These are phyloP conservation scores for Lineolata rhizophorae DNA, from an alignment of 495 filamentous ascomycete species.

Conservation along the genomic window DNA sequence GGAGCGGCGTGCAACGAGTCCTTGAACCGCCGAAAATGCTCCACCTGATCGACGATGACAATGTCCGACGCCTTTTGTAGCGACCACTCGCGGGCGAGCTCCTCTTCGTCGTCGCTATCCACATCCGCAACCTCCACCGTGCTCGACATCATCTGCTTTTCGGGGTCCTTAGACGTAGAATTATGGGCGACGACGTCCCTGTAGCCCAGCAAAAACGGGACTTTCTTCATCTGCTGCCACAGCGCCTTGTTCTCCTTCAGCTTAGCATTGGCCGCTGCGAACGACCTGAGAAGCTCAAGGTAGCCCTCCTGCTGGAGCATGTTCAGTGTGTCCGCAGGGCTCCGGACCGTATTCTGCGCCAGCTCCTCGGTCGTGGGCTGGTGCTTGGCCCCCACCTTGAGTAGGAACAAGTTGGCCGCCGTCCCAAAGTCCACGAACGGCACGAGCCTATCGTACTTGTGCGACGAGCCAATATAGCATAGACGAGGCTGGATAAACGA, in stretches of 20 bases:
- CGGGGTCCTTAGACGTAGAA: constrained; percentile 4
- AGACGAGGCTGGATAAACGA: constrained; percentile 37
- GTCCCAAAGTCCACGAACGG: constrained; percentile 88
- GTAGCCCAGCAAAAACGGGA: constrained; percentile 58
- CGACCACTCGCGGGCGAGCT: constrained; percentile 52
- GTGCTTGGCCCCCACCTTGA: constrained; percentile 67
- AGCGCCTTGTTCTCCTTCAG: constrained; percentile 64
- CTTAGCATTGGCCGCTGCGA: constrained; percentile 43
- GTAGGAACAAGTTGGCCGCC: constrained; percentile 70
- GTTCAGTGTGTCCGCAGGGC: constrained; percentile 59
- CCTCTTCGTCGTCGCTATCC: constrained; percentile 40
- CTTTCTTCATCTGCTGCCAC: constrained; percentile 48
- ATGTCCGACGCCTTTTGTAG: constrained; percentile 47
- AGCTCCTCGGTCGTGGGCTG: constrained; percentile 77
- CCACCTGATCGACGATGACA: constrained; percentile 70
- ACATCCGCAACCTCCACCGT: constrained; percentile 22
- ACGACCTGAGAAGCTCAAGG: constrained; percentile 49
- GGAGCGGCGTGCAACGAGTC: constrained; percentile 61
- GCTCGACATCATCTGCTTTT: constrained; percentile 11
- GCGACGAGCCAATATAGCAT: constrained; percentile 43
- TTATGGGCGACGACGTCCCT: constrained; percentile 25
- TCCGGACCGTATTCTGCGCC: constrained; percentile 49
- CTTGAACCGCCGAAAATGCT: constrained; percentile 66
- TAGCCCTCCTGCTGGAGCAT: constrained; percentile 69
- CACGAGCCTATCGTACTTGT: constrained; percentile 65